Percentiles rank a stretch among this genome's conserved stretches.
These are phyloP conservation scores for Setomelanomma holmii DNA, from an alignment of 2,329 filamentous ascomycete species.

Conservation along the genomic window DNA sequence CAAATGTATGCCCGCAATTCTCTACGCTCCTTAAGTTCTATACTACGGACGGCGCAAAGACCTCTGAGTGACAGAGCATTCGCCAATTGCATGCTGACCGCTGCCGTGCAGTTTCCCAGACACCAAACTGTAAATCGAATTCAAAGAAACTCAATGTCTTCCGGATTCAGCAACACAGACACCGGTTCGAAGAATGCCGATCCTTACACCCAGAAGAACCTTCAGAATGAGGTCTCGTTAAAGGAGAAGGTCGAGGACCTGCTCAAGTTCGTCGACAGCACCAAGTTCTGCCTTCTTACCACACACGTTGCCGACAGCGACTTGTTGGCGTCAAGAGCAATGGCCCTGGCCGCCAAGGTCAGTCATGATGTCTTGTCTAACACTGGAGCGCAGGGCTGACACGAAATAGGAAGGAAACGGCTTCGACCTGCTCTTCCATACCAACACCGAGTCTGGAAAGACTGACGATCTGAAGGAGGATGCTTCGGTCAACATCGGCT, in stretches of 20 bases:
- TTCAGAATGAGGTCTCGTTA: constrained; percentile 71
- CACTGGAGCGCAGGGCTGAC: constrained; percentile 3
- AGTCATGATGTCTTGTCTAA: constrained; percentile 11
- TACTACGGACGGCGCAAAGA: constrained; percentile 7
- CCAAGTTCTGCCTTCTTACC: constrained; percentile 91
- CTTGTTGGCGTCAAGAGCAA: constrained; percentile 78
- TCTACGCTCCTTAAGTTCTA: constrained; percentile 7
- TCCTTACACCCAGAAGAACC: constrained; percentile 81
- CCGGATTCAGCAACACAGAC: constrained; percentile 49
- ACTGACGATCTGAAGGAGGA: constrained; percentile 78
- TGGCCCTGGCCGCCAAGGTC: constrained; percentile 83
- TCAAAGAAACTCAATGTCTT: constrained; percentile 37
- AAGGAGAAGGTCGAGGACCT: constrained; percentile 81
- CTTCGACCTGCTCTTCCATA: constrained; percentile 86
- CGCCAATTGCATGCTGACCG: constrained; percentile 27
- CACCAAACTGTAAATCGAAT: constrained; percentile 12
- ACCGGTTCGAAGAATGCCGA: constrained; percentile 63
- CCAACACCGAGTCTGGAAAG: constrained; percentile 89
- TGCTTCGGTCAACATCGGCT: constrained; percentile 79
- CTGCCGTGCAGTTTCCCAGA: constrained; percentile 23
- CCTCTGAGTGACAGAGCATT: constrained; percentile 10
- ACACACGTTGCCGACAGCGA: constrained; percentile 72
- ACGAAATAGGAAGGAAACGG: constrained; percentile 72
- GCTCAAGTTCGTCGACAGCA: constrained; percentile 70
- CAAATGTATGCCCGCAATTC: constrained; percentile 19